Conservation (phyloP, 441 rosid species). For the Daphne laureola region DNA sequence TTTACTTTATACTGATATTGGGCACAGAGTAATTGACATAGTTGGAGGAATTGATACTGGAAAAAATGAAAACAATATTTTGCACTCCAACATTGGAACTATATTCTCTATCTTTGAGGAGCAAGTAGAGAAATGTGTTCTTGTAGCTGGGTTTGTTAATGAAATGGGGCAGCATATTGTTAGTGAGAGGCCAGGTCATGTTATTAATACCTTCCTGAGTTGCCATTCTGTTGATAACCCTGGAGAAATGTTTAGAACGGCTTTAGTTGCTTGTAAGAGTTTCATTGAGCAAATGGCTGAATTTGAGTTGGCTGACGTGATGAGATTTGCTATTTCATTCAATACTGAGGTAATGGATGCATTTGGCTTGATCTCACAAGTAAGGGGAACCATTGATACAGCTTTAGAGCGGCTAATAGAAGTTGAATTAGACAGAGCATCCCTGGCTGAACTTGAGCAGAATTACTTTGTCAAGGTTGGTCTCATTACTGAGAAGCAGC, state of each 20-base stretch:
- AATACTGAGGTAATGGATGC: slow-evolving; percentile 88
- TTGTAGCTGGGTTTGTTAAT: slow-evolving; percentile 51
- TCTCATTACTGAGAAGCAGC: slow-evolving; percentile 78
- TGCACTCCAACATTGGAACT: slow-evolving; percentile 37
- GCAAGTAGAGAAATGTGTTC: slow-evolving; percentile 80
- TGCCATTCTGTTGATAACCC: slow-evolving; percentile 41
- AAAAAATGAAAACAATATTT: slow-evolving; percentile 30
- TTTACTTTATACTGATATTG: slow-evolving; percentile 59
- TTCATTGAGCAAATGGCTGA: slow-evolving; percentile 71
- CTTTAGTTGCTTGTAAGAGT: slow-evolving; percentile 50
- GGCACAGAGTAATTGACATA: slow-evolving; percentile 43
- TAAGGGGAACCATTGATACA: slow-evolving; percentile 73
- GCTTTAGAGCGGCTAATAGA: slow-evolving; percentile 82
- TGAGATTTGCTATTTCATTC: slow-evolving; percentile 65
- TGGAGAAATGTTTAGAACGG: slow-evolving; percentile 57
- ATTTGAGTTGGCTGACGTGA: slow-evolving; percentile 56
- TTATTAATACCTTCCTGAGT: slow-evolving; percentile 28
- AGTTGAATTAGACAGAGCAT: slow-evolving; percentile 70
- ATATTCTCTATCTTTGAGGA: slow-evolving; percentile 56
- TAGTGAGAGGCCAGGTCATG: slow-evolving; percentile 29
- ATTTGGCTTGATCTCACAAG: slow-evolving; percentile 81
- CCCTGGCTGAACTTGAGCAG: slow-evolving; percentile 83
- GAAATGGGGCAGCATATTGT: slow-evolving; percentile 53
- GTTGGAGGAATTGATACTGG: slow-evolving; percentile 33
- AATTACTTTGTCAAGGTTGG: slow-evolving; percentile 85